Evolutionary conservation across 176 grass and related monocot genomes (phyloP).

Genomic region (Bonia amplexicaulis): DNA sequence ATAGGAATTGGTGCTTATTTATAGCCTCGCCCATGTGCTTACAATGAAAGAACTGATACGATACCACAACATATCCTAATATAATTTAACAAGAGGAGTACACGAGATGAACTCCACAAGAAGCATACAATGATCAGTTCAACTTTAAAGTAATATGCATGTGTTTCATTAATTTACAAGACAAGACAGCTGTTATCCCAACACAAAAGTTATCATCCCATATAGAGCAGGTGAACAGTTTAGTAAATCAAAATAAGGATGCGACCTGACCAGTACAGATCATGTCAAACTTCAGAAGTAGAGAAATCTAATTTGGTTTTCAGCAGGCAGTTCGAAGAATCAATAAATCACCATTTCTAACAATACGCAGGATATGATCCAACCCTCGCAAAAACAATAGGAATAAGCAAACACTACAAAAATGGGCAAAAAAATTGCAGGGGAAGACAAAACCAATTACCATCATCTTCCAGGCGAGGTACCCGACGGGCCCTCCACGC

Average conservation of each 20-base stretch:
- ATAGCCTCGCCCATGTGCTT: background rate
- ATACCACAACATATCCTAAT: no score
- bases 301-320: background rate
- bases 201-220: background rate
- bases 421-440: background rate
- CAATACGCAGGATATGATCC: background rate
- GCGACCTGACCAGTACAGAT: background rate
- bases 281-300: background rate
- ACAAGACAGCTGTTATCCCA: background rate
- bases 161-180: background rate
- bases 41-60: background rate
- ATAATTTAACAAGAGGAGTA: no score
- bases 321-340: background rate
- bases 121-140: background rate
- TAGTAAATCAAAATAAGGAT: background rate
- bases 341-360: background rate
- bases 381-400: background rate
- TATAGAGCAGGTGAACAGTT: background rate
- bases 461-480: conserved; percentile 95
- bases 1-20: no score
- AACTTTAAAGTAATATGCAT: background rate
- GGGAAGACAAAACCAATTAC: conserved; percentile 18
- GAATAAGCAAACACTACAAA: background rate
- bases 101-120: no score
- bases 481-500: conserved; percentile 68